These are phyloP conservation scores for Rubus idaeus DNA, from an alignment of 306 rosid genomes.

Conservation along the genomic window DNA sequence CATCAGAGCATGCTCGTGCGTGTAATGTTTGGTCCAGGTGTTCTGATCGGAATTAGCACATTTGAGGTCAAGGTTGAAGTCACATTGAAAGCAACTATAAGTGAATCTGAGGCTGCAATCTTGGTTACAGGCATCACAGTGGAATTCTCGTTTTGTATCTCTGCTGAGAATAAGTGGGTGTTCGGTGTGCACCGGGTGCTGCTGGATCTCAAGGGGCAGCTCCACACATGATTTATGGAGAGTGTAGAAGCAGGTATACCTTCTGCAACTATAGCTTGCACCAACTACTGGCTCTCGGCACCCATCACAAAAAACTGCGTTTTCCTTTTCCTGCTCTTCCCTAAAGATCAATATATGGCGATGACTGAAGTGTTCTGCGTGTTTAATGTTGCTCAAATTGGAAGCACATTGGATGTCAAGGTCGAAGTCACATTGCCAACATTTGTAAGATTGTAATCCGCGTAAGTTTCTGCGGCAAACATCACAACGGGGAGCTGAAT, in stretches of 20 bases:
- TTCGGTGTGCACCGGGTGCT: not conserved
- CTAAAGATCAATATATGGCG: not conserved
- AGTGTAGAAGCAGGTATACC: not conserved
- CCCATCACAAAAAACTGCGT: not conserved
- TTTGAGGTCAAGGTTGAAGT: not conserved
- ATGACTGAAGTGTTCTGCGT: not conserved
- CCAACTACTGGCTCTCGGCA: not conserved
- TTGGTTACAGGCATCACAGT: not conserved
- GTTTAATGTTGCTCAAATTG: not conserved
- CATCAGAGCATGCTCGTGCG: not conserved
- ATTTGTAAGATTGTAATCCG: not conserved
- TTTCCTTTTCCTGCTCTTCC: not conserved
- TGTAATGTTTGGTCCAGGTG: conserved; percentile 22
- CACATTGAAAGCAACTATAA: not conserved
- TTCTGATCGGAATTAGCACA: not conserved
- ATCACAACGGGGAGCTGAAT: too few relatives aligned
- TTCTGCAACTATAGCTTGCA: not conserved
- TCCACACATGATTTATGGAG: not conserved
- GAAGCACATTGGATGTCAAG: not conserved
- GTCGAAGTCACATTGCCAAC: not conserved
- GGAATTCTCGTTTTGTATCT: not conserved
- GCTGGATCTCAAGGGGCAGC: not conserved
- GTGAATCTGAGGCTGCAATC: not conserved
- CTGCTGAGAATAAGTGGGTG: not conserved
- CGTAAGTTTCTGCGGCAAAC: not conserved